phyloP scores from a whole-genome alignment of 345 rosid genomes.

The Gossypium stocksii region DNA sequence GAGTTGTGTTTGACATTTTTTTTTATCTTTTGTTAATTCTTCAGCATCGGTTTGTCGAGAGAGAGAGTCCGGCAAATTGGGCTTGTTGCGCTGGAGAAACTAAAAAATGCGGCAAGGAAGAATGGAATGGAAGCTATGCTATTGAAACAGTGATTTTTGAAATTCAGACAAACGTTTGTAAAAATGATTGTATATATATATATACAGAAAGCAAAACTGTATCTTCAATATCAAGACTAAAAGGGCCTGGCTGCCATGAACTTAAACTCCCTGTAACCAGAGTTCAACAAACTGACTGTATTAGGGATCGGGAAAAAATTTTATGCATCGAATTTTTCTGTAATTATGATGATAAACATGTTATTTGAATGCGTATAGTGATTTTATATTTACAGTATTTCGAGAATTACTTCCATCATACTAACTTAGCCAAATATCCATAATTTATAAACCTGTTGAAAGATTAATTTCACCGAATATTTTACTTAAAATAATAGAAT shows the following conservation, averaged over 20 bases:
- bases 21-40: slow-evolving; percentile 1
- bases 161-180: slow-evolving; percentile 22
- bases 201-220: slow-evolving; percentile 31
- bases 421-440: no score
- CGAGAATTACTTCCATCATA: no score
- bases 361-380: background rate
- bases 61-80: slow-evolving; percentile 94
- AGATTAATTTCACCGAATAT: no score
- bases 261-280: slow-evolving; percentile 7
- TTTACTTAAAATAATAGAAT: no score
- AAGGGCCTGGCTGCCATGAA: background rate
- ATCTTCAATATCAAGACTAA: background rate
- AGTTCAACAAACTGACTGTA: slow-evolving; percentile 12
- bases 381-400: no score
- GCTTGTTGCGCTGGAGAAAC: slow-evolving; percentile 91
- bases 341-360: background rate
- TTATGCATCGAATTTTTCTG: background rate
- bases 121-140: slow-evolving; percentile 74
- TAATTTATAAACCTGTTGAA: no score
- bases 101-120: slow-evolving; percentile 78
- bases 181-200: slow-evolving; percentile 32
- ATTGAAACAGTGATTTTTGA: slow-evolving; percentile 49
- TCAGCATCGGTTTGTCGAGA: slow-evolving; percentile 90
- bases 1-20: background rate
- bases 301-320: background rate